A percentile compares a stretch with the other conserved stretches of the same genome.
Conservation (phyloP, 257 asterid genomes). For the Nicotiana tabacum region DNA sequence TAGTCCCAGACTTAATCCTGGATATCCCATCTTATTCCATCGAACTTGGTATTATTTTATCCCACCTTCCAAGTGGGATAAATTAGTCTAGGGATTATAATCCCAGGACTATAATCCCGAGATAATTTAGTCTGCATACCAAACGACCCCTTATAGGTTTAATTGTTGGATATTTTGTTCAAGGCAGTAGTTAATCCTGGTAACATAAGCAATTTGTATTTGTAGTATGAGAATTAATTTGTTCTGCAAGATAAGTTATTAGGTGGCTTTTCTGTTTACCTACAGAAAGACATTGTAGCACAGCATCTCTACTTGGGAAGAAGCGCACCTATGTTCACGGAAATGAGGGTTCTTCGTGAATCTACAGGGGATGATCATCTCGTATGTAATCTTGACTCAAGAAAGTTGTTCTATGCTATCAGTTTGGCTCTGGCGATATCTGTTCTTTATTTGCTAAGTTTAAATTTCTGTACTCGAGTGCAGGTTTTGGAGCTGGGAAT, state of each 20-base stretch:
- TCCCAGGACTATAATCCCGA: too few species aligned
- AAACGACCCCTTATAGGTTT: neutral
- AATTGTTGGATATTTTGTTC: neutral
- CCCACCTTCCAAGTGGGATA: too few species aligned
- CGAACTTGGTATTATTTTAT: too few species aligned
- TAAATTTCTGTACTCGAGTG: neutral
- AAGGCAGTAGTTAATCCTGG: neutral
- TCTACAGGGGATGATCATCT: constrained; percentile 76
- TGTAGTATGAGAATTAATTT: neutral
- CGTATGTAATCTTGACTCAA: constrained; percentile 42
- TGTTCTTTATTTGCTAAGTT: neutral
- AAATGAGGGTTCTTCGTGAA: constrained; percentile 83
- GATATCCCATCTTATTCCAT: too few species aligned
- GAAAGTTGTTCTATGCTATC: neutral
- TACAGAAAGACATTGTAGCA: constrained; percentile 65
- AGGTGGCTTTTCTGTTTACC: neutral
- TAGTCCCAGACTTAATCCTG: too few species aligned
- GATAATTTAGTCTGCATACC: too few species aligned
- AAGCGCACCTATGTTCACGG: constrained; percentile 83
- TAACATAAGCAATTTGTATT: neutral
- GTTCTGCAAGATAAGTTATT: neutral
- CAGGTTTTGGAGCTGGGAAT: constrained; percentile 83
- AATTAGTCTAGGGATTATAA: too few species aligned
- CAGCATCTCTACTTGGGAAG: constrained; percentile 89
- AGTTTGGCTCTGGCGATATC: neutral